Evolutionary conservation across 345 rosid species (phyloP), one percentile per base, ranked within the genome.

Genomic region (Hirschfeldia incana): DNA sequence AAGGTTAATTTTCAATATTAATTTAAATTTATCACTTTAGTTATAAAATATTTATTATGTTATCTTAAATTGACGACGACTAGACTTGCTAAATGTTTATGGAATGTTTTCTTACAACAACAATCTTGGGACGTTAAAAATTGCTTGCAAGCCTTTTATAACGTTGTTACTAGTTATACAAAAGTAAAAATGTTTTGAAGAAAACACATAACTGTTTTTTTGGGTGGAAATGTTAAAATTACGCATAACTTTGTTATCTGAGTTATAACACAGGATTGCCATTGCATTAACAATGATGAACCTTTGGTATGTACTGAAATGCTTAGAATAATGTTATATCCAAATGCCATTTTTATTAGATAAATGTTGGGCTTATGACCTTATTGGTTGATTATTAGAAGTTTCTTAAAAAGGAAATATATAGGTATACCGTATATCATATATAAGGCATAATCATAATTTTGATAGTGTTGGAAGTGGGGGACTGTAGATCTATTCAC

Each of bases 371-470:
- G 26, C n/a, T 46, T 60, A 9, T 2, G 9, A 11, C 26, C 15
- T 61, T 49, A 70, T 6, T n/a, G 37, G 27, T 9, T 5, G 28
- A n/a, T 39, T 57, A 65, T 57, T 39, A 17, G 27, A 58, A 44
- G 67, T 27, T 46, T 44, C 62, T 79, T 65, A 73, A 79, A 79
- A 73, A 46, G 70, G 78, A 59, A 73, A 60, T 59, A 78, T 66
- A 42, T 10, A 4, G 8, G 33, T 27, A 11, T 29, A 12, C 6
- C 51, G 21, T 21, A 21, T 21, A 21, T 21, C 21, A 21, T 21
- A 16, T 17, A 37, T 63, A 63, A 77, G 76, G 37, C 26, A 36
- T 34, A 75, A 79, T 74, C 75, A 68, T 79, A 68, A 61, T 46
- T 26, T 61, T 49, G 27, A 58, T 27, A 26, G 65, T 73, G 69